Percentiles rank a stretch among this genome's conserved stretches.
Evolutionary conservation across 768 basidiomycete genomes (phyloP).

Genomic region (Panellus pusillus): DNA sequence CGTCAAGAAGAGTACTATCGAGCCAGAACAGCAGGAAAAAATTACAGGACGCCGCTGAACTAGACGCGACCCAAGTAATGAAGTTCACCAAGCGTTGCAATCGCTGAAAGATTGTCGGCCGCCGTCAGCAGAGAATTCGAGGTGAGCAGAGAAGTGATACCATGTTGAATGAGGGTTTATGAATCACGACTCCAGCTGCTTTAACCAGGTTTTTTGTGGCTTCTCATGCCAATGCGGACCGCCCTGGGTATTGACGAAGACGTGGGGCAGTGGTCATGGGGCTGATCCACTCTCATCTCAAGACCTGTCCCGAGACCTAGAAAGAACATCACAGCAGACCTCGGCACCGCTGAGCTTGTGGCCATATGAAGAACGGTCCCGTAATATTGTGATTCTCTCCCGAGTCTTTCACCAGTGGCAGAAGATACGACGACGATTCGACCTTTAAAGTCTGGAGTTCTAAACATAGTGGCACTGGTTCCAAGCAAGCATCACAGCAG

Average conservation of each 20-base stretch:
- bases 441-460: too few species aligned
- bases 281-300: too few species aligned
- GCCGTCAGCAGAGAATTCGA: not conserved
- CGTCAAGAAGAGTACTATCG: not conserved
- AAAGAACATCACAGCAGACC: too few species aligned
- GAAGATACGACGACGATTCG: too few species aligned
- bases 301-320: not conserved
- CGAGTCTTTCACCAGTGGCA: too few species aligned
- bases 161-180: not conserved
- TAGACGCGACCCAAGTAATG: not conserved
- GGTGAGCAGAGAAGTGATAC: not conserved
- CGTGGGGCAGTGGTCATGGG: not conserved
- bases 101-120: not conserved
- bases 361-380: not conserved
- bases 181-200: not conserved
- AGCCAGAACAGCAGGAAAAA: not conserved
- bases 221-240: slow-evolving; percentile 14
- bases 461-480: too few species aligned
- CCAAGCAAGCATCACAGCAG: too few species aligned
- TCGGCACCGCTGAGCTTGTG: not conserved
- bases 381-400: too few species aligned
- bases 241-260: not conserved
- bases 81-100: not conserved
- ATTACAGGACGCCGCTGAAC: slow-evolving; percentile 1
- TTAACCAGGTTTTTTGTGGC: not conserved